Evolutionary conservation across 1,139 yeast genomes (phyloP), one percentile per base, ranked within the genome.

Genomic region (Kazachstania sp.): DNA sequence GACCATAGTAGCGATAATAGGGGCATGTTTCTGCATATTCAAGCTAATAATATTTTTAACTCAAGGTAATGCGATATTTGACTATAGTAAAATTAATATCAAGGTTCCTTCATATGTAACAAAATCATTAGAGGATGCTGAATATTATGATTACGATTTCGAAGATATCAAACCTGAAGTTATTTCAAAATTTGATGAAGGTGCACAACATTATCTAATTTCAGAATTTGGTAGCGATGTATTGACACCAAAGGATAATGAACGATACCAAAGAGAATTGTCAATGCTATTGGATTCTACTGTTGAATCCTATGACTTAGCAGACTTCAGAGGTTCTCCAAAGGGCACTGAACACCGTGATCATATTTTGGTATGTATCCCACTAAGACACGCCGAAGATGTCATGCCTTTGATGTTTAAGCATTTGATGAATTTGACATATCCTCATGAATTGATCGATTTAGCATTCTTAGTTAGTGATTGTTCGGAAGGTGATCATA

Each of bases 381-480:
- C 96, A 1, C 69, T 87, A 50, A 74, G 95, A 60, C 84, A 87
- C 60, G 95, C 95, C 0, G 90, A 83, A 57, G 72, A 75, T 38
- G 92, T 86, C 20, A 69, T 87, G 49, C 88, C 94, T 9, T 72
- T 86, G 72, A 87, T 90, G 70, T 86, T 87, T 68, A 83, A 83
- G 60, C 85, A 86, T 65, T 69, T 87, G 63, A 83, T 84, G 87
- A 86, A 86, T 63, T 71, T 87, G 64, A 83, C 95, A 2, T 87
- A 87, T 63, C 88, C 87, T 49, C 96, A 87, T 63, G 73, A 77
- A 29, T 70, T 85, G 54, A 83, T 87, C 49, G 96, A 87, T 66
- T 72, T 87, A 54, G 95, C 92, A 30, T 86, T 87, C 61, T 71
- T 87, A 59, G 92, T 87, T 6, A 82, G 92, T 46, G 96, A 87